Evolutionary conservation across 2,329 filamentous ascomycete species (phyloP).

Genomic region (Colletotrichum sidae): DNA sequence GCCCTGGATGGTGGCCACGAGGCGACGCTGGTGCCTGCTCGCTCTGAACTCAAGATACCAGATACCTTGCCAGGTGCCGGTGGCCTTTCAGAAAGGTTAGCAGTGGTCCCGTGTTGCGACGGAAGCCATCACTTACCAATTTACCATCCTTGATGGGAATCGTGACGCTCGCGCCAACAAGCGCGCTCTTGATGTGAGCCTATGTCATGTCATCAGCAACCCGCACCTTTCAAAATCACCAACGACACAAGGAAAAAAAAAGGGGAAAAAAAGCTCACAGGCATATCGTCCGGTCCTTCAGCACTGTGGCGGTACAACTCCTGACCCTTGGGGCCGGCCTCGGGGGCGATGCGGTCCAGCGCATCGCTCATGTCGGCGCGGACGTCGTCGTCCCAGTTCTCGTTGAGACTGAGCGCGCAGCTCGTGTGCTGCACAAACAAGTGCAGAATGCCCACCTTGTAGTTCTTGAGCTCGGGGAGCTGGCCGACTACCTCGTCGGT

Average conservation of each 20-base stretch:
- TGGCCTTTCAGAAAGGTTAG: constrained; percentile 54
- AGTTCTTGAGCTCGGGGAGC: constrained; percentile 83
- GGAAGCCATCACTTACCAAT: constrained; percentile 62
- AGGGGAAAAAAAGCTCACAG: constrained; percentile 59
- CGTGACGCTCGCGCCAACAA: constrained; percentile 89
- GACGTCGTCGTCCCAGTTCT: constrained; percentile 91
- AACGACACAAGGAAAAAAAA: constrained; percentile 6
- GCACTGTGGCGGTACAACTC: constrained; percentile 86
- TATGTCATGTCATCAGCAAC: constrained; percentile 45
- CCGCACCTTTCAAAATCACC: neutral
- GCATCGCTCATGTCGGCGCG: constrained; percentile 93
- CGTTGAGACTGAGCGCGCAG: constrained; percentile 90
- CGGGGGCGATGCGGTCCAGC: constrained; percentile 88
- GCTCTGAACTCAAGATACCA: constrained; percentile 94
- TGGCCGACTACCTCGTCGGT: constrained; percentile 78
- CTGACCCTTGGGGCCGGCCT: constrained; percentile 76
- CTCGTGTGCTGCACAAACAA: constrained; percentile 96
- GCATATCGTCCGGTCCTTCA: constrained; percentile 95
- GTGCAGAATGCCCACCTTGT: constrained; percentile 88
- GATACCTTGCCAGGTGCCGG: constrained; percentile 85
- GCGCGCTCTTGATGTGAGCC: constrained; percentile 92
- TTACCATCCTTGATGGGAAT: constrained; percentile 91
- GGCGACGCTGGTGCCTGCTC: constrained; percentile 79
- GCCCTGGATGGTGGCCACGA: constrained; percentile 95
- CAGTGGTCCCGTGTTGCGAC: neutral